Base-by-base conservation (phyloP, 768 basidiomycete species). In the Leccinum pellstonianum region DNA sequence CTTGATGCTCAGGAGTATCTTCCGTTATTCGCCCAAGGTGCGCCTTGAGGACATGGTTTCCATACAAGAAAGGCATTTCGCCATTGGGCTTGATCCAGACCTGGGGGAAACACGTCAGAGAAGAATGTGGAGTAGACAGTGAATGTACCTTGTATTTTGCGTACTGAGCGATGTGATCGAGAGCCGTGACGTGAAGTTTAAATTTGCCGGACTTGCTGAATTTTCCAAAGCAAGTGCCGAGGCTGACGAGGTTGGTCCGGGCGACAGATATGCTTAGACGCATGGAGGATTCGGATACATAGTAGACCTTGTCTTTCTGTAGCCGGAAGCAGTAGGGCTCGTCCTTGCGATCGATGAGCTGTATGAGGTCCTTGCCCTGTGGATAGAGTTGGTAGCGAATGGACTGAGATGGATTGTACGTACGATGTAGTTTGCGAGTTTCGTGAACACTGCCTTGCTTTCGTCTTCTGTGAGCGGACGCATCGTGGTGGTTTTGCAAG, bases 41-140 rank as follows among this genome's bases (percentile, higher is more conserved):
- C 9, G 97, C 97, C 77, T 98, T 99, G 63, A 98, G 85, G 60
- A 98, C 88, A 77, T 99, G 95, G 71, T 99, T 99, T 58, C 97
- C 97, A 70, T 99, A 99, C 38, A 99, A 78, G 82, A 96, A 99
- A 1, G 97, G 97, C 89, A 99, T 96, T 77, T 99, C 97, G 69
- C 97, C 97, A 64, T 98, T 96, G 25, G 95, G 89, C 75, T 99
- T 99, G 73, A 99, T 94, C 97, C 97, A 99, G 17, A 98, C 85
- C 96, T 98, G 60, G 4, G 10, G 21, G 4, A 3, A 17, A 19
- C 33, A 27, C 3, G 33, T 61, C 17, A 59, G 55, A 52, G 23
- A 58, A 38, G 50, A 31, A 43, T 35, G 5, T 19, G 29, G 10
- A n/a, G 50, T 38, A 52, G 57, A n/a, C 14, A 35, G 61, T 10